A percentile compares a stretch with the other conserved stretches of the same genome.
phyloP scores from a whole-genome alignment of 306 rosid genomes.

The Quercus ilex region DNA sequence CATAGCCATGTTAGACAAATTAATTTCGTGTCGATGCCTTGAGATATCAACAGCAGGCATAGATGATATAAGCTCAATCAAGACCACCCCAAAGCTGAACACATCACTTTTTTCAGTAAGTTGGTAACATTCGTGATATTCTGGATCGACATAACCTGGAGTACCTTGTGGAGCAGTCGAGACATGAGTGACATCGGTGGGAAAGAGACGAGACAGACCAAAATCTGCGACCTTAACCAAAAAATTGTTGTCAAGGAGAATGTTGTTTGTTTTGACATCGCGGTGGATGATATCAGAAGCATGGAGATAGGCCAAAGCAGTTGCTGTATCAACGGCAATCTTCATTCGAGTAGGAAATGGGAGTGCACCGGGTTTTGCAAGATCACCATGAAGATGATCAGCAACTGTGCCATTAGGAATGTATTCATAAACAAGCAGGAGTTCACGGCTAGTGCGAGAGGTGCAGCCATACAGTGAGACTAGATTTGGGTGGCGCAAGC shows the following conservation, averaged over 20 bases:
- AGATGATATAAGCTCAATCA: conserved; percentile 76
- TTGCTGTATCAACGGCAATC: conserved; percentile 76
- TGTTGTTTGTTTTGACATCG: conserved; percentile 77
- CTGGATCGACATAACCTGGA: conserved; percentile 93
- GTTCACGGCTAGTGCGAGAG: conserved; percentile 75
- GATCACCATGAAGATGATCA: conserved; percentile 70
- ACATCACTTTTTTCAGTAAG: conserved; percentile 80
- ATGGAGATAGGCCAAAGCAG: conserved; percentile 76
- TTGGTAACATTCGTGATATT: conserved; percentile 72
- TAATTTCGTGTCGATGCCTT: conserved; percentile 77
- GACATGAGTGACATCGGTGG: conserved; percentile 55
- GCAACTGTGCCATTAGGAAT: conserved; percentile 81
- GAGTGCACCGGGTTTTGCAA: conserved; percentile 40
- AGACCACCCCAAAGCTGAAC: conserved; percentile 83
- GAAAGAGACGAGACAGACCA: conserved; percentile 86
- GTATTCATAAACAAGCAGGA: conserved; percentile 80
- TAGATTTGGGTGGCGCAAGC: conserved; percentile 61
- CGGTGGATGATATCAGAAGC: conserved; percentile 69
- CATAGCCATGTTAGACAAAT: conserved; percentile 73
- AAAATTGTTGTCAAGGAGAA: conserved; percentile 28
- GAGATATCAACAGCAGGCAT: conserved; percentile 83
- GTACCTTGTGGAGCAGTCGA: conserved; percentile 97
- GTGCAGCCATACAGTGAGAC: conserved; percentile 86
- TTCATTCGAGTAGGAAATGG: conserved; percentile 63
- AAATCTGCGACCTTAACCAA: conserved; percentile 84